A percentile compares a stretch with the other conserved stretches of the same genome.
Evolutionary conservation across 2,329 filamentous ascomycete genomes (phyloP).

Genomic region (Cladophialophora immunda): DNA sequence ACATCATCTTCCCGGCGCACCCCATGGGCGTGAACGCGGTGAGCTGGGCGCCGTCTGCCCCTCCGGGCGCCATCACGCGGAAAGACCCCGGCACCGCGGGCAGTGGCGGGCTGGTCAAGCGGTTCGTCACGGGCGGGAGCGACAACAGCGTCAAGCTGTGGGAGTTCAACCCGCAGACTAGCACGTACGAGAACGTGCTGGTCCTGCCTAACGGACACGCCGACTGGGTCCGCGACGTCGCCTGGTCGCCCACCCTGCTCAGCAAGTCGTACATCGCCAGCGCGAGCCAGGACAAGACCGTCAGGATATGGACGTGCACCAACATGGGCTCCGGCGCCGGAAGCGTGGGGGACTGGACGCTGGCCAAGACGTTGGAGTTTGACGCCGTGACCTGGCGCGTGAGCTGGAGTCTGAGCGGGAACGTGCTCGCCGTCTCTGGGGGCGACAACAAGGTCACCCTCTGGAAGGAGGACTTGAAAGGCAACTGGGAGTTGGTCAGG

Average conservation of each 20-base stretch:
- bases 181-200: conserved; percentile 61
- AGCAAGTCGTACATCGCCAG: conserved; percentile 97
- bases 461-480: conserved; percentile 98
- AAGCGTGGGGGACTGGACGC: conserved; percentile 76
- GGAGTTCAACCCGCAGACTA: conserved; percentile 73
- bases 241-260: conserved; percentile 94
- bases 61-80: conserved; percentile 84
- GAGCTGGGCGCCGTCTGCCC: conserved; percentile 88
- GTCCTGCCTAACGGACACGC: conserved; percentile 78
- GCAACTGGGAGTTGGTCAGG: conserved; percentile 97
- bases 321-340: conserved; percentile 59
- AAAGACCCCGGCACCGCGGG: conserved; percentile 64
- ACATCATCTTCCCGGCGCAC: conserved; percentile 89
- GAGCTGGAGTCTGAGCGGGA: conserved; percentile 96
- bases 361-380: conserved; percentile 81
- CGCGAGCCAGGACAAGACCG: conserved; percentile 94
- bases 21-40: conserved; percentile 95
- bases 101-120: conserved; percentile 61
- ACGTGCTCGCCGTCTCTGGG: conserved; percentile 91
- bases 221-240: conserved; percentile 97
- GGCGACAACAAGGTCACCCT: conserved; percentile 96
- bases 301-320: conserved; percentile 88
- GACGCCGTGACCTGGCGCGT: conserved; percentile 93
- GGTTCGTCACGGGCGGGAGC: conserved; percentile 93
- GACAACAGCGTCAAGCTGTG: conserved; percentile 96